These are phyloP conservation scores for Pestalotiopsis fici DNA, from an alignment of 2,329 filamentous ascomycete genomes.

Conservation along the genomic window DNA sequence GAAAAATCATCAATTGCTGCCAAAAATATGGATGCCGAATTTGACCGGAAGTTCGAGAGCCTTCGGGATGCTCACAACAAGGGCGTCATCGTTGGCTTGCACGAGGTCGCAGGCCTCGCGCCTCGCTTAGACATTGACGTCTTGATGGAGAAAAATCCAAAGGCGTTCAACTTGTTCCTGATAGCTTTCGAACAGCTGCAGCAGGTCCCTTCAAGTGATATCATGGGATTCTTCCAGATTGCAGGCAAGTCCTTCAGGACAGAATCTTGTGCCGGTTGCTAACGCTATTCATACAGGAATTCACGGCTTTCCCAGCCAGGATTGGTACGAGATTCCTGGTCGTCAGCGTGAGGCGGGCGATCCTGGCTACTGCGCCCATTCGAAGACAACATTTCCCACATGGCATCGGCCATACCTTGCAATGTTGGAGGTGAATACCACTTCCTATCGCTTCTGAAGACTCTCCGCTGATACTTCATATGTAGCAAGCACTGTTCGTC, in stretches of 20 bases:
- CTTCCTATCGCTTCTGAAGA: neutral
- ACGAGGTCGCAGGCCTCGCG: neutral
- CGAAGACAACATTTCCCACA: neutral
- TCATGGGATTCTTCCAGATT: neutral
- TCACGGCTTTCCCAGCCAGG: neutral
- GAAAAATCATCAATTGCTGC: too few relatives aligned
- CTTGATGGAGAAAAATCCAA: neutral
- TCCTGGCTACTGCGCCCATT: neutral
- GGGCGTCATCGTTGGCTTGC: neutral
- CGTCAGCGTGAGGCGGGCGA: neutral
- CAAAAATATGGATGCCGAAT: neutral
- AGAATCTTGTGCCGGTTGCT: neutral
- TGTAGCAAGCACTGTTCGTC: neutral
- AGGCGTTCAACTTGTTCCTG: neutral
- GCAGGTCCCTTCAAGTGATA: neutral
- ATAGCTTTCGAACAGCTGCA: neutral
- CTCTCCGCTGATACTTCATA: neutral
- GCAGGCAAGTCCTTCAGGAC: neutral
- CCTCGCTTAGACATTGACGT: neutral
- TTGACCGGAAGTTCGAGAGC: neutral
- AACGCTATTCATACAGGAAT: neutral
- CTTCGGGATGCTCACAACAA: neutral
- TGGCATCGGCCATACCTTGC: neutral
- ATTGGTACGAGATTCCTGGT: neutral
- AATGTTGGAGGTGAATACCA: neutral